Conservation (phyloP, 257 asterid species). For the Mentha longifolia region DNA sequence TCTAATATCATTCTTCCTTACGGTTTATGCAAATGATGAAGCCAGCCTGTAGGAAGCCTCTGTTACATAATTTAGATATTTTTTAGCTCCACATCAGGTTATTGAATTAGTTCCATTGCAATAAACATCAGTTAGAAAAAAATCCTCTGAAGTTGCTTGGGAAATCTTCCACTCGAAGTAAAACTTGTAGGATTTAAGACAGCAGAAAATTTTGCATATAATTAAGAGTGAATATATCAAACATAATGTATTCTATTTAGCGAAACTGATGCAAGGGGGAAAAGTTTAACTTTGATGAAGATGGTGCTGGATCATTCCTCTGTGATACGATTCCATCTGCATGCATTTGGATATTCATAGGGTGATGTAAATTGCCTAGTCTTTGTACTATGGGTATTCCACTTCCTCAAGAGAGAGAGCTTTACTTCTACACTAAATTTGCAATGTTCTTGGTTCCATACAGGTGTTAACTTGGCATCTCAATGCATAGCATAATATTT, state of each 20-base stretch:
- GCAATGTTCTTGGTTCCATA: no score
- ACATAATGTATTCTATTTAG: slow-evolving; percentile 11
- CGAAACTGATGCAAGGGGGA: slow-evolving; percentile 14
- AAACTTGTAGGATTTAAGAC: neutral
- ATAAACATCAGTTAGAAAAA: slow-evolving; percentile 5
- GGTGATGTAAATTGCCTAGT: neutral
- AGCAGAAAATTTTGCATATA: slow-evolving; percentile 9
- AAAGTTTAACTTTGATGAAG: neutral
- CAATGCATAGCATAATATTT: no score
- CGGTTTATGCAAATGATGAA: slow-evolving; percentile 13
- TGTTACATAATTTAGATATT: slow-evolving; percentile 18
- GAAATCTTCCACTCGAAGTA: slow-evolving; percentile 13
- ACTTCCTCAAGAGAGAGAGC: neutral
- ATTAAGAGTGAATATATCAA: slow-evolving; percentile 1
- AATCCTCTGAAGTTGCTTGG: slow-evolving; percentile 21
- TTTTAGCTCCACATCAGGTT: slow-evolving; percentile 26
- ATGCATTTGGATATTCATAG: slow-evolving; percentile 1
- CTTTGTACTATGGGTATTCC: neutral
- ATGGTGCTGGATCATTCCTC: slow-evolving; percentile 17
- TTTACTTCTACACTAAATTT: no score
- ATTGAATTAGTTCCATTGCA: slow-evolving; percentile 23
- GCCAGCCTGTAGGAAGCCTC: slow-evolving; percentile 23
- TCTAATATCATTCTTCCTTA: slow-evolving; percentile 18
- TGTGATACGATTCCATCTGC: slow-evolving; percentile 3
- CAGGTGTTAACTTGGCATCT: no score